A percentile compares a stretch with the other conserved stretches of the same genome.
Conservation (phyloP, 2,329 filamentous ascomycete species). For the Talaromyces sp. region DNA sequence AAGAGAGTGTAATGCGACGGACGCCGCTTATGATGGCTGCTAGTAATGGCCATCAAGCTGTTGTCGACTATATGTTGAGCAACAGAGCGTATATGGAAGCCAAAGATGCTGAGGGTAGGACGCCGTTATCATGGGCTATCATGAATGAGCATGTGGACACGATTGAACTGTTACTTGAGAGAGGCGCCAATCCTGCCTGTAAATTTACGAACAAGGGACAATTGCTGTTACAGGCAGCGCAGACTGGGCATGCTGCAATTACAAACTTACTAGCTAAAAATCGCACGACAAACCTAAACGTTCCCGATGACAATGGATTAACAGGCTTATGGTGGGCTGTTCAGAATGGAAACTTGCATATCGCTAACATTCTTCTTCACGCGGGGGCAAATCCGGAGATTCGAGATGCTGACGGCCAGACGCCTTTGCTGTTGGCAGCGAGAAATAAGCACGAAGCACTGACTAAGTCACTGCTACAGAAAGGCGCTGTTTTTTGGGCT, state of each 20-base stretch:
- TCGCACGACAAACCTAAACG: not conserved
- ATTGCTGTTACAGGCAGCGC: not conserved
- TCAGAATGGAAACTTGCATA: not conserved
- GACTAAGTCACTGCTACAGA: not conserved
- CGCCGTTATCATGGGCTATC: constrained; percentile 12
- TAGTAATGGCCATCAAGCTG: constrained; percentile 9
- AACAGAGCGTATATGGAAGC: not conserved
- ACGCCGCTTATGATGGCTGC: constrained; percentile 14
- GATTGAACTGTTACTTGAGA: not conserved
- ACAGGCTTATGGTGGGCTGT: constrained; percentile 13
- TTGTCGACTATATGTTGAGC: constrained; percentile 7
- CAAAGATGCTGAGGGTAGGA: constrained; percentile 10
- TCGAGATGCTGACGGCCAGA: not conserved
- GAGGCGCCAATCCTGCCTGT: not conserved
- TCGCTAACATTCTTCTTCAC: constrained; percentile 8
- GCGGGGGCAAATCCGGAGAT: not conserved
- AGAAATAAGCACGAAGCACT: not conserved
- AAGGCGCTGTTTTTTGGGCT: not conserved
- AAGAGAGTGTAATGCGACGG: not conserved
- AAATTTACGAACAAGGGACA: not conserved
- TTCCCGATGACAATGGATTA: not conserved
- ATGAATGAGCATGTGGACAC: not conserved
- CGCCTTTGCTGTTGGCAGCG: not conserved
- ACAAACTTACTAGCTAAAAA: not conserved
- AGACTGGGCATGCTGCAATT: not conserved